Evolutionary conservation across 2,329 filamentous ascomycete genomes (phyloP).

Genomic region (Sphaerulina populicola): DNA sequence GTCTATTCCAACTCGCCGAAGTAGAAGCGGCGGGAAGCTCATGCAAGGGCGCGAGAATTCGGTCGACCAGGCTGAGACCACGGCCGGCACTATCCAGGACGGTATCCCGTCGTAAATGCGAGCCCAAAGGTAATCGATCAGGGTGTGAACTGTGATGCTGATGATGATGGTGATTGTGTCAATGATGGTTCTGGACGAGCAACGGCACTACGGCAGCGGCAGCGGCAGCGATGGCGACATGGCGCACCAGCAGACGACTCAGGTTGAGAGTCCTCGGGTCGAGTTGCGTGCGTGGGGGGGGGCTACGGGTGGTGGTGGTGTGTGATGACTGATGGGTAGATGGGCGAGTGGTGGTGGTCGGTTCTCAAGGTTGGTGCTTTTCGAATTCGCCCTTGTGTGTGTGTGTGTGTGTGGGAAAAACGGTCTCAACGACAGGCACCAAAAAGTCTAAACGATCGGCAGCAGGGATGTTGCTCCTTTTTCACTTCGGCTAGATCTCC

Average conservation of each 20-base stretch:
- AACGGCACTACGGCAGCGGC: too few species aligned
- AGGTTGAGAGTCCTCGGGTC: too few species aligned
- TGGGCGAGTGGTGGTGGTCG: too few species aligned
- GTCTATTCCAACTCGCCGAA: slow-evolving; percentile 11
- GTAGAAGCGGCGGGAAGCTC: slow-evolving; percentile 8
- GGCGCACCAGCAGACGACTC: background rate
- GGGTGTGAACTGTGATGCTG: too few species aligned
- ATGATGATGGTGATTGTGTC: too few species aligned
- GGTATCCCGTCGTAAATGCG: background rate
- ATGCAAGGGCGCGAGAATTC: background rate
- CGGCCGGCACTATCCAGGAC: background rate
- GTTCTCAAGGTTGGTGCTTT: background rate
- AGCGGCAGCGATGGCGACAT: background rate
- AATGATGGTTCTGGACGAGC: too few species aligned
- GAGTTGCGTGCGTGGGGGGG: too few species aligned
- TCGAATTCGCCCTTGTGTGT: too few species aligned
- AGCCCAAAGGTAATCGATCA: background rate
- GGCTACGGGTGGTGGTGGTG: too few species aligned
- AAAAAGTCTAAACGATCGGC: background rate
- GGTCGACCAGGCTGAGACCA: slow-evolving; percentile 2
- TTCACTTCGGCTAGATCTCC: background rate
- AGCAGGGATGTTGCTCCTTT: slow-evolving; percentile 1
- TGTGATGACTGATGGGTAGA: too few species aligned
- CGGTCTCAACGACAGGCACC: too few species aligned
- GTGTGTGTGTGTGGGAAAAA: too few species aligned